Conservation (phyloP, 108 stramenopile genomes). For the Nitzschia palea region DNA sequence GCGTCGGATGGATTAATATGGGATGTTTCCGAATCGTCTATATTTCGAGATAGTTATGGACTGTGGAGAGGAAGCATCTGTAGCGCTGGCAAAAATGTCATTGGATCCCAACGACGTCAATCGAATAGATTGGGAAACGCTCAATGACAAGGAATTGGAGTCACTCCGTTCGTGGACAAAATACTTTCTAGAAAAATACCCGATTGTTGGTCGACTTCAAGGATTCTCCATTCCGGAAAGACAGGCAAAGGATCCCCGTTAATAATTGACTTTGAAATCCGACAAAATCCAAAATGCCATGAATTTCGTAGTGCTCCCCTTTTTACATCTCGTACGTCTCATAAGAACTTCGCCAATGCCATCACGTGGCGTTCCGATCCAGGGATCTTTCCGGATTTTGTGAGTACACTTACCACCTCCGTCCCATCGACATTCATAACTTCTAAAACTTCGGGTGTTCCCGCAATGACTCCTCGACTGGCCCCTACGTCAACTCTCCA, state of each 20-base stretch:
- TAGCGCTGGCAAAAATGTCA: constrained; percentile 16
- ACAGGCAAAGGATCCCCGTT: no score
- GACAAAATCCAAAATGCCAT: no score
- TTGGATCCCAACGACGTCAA: constrained; percentile 10
- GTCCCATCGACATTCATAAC: constrained; percentile 25
- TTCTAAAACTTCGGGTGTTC: constrained; percentile 79
- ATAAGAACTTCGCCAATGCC: constrained; percentile 10
- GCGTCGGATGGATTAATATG: neutral
- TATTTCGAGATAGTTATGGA: constrained; percentile 4
- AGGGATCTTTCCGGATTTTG: constrained; percentile 7
- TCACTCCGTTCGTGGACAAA: constrained; percentile 19
- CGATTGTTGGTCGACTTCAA: constrained; percentile 4
- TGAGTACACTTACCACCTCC: constrained; percentile 26
- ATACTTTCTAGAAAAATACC: constrained; percentile 21
- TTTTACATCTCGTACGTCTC: no score
- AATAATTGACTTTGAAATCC: no score
- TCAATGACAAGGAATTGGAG: constrained; percentile 1
- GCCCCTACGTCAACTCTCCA: constrained; percentile 82
- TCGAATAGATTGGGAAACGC: constrained; percentile 6
- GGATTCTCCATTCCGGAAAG: neutral
- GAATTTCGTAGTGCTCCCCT: no score
- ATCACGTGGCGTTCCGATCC: neutral
- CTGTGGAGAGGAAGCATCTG: constrained; percentile 15
- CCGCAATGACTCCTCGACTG: constrained; percentile 53
- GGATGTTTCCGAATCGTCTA: constrained; percentile 7